Conservation (phyloP, 768 basidiomycete species). For the Mycena vulgaris region DNA sequence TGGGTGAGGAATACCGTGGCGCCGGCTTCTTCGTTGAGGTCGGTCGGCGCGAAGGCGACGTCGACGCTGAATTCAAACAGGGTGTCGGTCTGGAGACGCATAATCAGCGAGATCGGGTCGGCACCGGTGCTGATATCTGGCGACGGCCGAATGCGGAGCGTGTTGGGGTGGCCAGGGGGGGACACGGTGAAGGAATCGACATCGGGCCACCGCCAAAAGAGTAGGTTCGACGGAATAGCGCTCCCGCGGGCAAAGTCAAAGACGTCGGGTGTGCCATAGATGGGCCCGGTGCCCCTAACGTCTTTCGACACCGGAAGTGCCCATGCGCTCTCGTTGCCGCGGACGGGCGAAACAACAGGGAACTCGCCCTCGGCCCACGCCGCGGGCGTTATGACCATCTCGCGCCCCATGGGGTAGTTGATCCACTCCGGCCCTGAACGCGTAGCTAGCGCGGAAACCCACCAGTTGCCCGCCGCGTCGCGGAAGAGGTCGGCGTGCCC, state of each 20-base stretch:
- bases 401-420: conserved; percentile 46
- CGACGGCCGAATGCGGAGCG: conserved; percentile 35
- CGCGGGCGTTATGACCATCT: conserved; percentile 48
- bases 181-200: conserved; percentile 35
- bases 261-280: conserved; percentile 32
- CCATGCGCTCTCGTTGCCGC: conserved; percentile 30
- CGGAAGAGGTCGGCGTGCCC: conserved; percentile 52
- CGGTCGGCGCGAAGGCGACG: conserved; percentile 35
- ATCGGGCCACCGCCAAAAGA: conserved; percentile 42
- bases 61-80: conserved; percentile 39
- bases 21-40: conserved; percentile 42
- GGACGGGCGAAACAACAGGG: conserved; percentile 28
- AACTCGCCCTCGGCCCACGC: conserved; percentile 41
- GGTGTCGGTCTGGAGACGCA: conserved; percentile 43
- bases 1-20: conserved; percentile 40
- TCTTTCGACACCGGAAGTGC: conserved; percentile 9
- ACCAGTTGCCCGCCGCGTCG: conserved; percentile 46
- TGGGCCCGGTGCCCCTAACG: conserved; percentile 26
- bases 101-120: conserved; percentile 40
- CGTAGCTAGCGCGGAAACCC: conserved; percentile 44
- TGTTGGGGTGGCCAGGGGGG: conserved; percentile 31
- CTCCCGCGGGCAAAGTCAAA: conserved; percentile 37
- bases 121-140: conserved; percentile 36
- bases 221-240: conserved; percentile 37
- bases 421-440: conserved; percentile 39